Conservation (phyloP, 2,329 filamentous ascomycete species). For the Venturia asperata region DNA sequence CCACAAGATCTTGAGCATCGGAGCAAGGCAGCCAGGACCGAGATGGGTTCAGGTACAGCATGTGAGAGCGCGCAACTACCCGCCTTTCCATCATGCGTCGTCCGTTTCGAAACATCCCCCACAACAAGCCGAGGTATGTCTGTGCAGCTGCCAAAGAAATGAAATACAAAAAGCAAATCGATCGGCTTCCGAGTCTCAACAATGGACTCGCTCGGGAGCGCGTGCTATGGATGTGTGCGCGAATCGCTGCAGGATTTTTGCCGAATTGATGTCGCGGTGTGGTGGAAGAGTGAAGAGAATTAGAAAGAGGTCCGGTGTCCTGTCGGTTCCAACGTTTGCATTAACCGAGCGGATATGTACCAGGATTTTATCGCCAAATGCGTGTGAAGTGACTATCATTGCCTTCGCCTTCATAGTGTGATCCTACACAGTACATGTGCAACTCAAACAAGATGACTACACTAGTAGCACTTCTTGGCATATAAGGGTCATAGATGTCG, state of each 20-base stretch:
- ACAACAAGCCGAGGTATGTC: background rate
- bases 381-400: background rate
- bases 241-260: no score
- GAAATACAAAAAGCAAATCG: background rate
- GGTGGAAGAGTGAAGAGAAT: no score
- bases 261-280: background rate
- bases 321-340: background rate
- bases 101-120: background rate
- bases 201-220: background rate
- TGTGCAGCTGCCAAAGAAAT: background rate
- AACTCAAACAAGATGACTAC: no score
- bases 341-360: background rate
- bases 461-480: no score
- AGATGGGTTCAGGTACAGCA: constrained; percentile 10
- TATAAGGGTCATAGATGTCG: no score
- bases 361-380: background rate
- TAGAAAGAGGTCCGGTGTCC: background rate
- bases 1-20: constrained; percentile 6
- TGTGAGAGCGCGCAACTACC: background rate
- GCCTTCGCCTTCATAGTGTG: background rate
- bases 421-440: background rate
- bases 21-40: background rate
- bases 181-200: background rate
- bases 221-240: background rate
- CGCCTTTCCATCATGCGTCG: background rate